phyloP scores from a whole-genome alignment of 2,329 filamentous ascomycete species.

The Botryotinia calthae region DNA sequence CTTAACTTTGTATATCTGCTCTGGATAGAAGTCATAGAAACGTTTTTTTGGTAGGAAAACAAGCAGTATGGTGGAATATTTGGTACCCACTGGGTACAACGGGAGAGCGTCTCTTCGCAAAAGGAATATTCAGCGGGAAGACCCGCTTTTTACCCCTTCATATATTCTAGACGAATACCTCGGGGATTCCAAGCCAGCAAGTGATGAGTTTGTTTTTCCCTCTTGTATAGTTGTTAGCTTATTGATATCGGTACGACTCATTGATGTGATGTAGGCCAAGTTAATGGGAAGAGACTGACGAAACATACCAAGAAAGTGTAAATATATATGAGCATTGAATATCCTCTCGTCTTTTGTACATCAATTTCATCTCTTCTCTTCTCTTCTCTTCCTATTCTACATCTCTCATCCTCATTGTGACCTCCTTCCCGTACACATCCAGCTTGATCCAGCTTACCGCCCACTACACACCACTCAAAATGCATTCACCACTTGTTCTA shows the following conservation, averaged over 20 bases:
- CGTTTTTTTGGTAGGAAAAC: too few species aligned
- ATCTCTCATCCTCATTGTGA: background rate
- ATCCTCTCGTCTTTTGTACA: background rate
- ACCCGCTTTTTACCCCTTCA: slow-evolving; percentile 5
- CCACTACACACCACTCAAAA: background rate
- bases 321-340: background rate
- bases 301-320: background rate
- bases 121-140: background rate
- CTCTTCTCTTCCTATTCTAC: background rate
- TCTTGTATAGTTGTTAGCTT: background rate
- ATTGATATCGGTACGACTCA: background rate
- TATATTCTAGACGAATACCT: background rate
- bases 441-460: background rate
- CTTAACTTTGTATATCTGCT: background rate
- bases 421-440: too few species aligned
- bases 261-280: background rate
- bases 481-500: background rate
- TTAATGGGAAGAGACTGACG: background rate
- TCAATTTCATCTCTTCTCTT: background rate
- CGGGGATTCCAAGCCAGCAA: background rate
- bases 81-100: background rate
- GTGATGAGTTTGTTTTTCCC: background rate
- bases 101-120: background rate
- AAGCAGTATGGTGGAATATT: background rate
- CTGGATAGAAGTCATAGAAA: background rate